phyloP scores from a whole-genome alignment of 164 flowering plant genomes.

The Vitis rotundifolia region DNA sequence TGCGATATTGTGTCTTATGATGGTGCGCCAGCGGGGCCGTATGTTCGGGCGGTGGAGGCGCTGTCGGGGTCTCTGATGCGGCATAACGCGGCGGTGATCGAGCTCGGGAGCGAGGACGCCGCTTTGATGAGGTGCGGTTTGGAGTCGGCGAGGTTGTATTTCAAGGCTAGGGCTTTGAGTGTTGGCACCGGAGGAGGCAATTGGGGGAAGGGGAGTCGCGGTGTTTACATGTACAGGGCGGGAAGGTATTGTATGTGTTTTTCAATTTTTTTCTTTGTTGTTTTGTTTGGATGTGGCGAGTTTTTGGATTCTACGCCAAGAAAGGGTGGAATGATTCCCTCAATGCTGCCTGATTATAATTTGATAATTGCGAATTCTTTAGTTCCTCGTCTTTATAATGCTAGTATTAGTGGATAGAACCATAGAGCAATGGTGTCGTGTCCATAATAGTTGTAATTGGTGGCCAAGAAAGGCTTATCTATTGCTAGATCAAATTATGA shows the following conservation, averaged over 20 bases:
- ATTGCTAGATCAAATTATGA: too few relatives aligned
- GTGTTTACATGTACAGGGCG: slow-evolving; percentile 76
- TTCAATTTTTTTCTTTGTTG: neutral
- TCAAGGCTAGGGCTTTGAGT: slow-evolving; percentile 44
- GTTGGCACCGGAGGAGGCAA: slow-evolving; percentile 24
- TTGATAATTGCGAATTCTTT: neutral
- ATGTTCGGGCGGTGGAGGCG: slow-evolving; percentile 69
- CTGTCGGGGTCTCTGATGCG: slow-evolving; percentile 72
- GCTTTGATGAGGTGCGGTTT: slow-evolving; percentile 80
- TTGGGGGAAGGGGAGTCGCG: slow-evolving; percentile 55
- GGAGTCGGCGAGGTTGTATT: slow-evolving; percentile 66
- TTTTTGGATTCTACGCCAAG: too few relatives aligned
- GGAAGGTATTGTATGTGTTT: slow-evolving; percentile 58
- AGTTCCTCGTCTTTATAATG: too few relatives aligned
- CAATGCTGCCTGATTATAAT: too few relatives aligned
- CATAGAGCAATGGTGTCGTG: too few relatives aligned
- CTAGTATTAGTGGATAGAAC: too few relatives aligned
- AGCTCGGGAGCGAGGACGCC: slow-evolving; percentile 63
- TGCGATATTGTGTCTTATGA: slow-evolving; percentile 74
- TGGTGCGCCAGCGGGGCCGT: slow-evolving; percentile 62
- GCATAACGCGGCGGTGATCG: slow-evolving; percentile 82
- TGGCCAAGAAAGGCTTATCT: too few relatives aligned
- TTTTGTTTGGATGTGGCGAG: neutral
- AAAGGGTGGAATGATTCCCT: too few relatives aligned
- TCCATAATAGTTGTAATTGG: too few relatives aligned